Conservation (phyloP, 257 asterid genomes). For the Nicotiana tabacum region DNA sequence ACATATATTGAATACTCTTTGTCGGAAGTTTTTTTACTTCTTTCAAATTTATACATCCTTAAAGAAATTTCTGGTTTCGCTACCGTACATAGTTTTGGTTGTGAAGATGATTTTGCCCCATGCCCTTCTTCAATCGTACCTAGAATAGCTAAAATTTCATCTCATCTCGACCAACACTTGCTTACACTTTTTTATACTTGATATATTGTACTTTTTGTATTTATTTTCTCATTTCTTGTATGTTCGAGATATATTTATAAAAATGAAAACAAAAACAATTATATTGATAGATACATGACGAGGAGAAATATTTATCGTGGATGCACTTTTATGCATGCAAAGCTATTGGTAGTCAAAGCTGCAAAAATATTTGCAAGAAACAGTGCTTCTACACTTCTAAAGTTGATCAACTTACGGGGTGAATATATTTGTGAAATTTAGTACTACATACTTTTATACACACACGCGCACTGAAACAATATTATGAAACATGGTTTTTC, state of each 20-base stretch:
- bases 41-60: no score
- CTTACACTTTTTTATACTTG: slow-evolving; percentile 11
- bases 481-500: not conserved
- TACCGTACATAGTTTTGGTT: not conserved
- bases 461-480: not conserved
- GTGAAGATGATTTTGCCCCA: not conserved
- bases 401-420: not conserved
- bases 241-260: no score
- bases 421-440: not conserved
- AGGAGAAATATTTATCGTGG: not conserved
- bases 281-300: not conserved
- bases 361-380: slow-evolving; percentile 9
- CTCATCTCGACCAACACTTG: not conserved
- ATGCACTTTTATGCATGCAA: slow-evolving; percentile 9
- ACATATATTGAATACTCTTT: no score
- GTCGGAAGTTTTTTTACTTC: no score
- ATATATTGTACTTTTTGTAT: not conserved
- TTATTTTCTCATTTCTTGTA: not conserved
- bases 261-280: no score
- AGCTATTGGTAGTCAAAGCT: slow-evolving; percentile 10
- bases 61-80: no score
- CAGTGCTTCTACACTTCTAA: not conserved
- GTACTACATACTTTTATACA: not conserved
- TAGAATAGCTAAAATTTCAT: not conserved
- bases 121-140: slow-evolving; percentile 5